Base-by-base conservation (phyloP, 2,329 filamentous ascomycete genomes). In the Penicillium sp. region DNA sequence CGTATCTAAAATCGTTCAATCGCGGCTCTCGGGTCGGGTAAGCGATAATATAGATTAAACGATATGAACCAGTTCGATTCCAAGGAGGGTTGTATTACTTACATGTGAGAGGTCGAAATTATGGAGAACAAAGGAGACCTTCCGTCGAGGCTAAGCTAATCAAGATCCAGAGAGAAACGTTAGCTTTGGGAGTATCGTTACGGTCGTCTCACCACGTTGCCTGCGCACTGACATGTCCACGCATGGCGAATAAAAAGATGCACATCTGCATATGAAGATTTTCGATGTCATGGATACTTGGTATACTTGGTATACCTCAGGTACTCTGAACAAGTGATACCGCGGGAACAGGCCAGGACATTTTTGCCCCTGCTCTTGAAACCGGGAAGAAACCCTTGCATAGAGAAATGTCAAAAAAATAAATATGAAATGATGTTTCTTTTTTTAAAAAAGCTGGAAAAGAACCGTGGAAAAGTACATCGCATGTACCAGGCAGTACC, bases 141-240 rank as follows among this genome's bases (percentile, higher is more conserved):
- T 8, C 8, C 24, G 5, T 27, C 24, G 24, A 27, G 24, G 24
- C 24, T 27, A 27, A 27, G 24, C 24, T 27, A 27, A 27, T 27
- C 44, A 47, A 2, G 24, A 7, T 47, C 34, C 18, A 27, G 16
- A 47, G 44, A 34, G 36, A 16, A 9, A 8, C 16, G 18, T 47
- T 24, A 18, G 38, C 29, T 24, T 14, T 18, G 18, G 21, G 24
- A 27, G 24, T 27, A 27, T 27, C 24, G 24, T 27, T 27, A 27
- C 24, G 3, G 24, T 24, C 22, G 29, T 36, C 29, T 36, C 36
- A 42, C 47, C 16, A 49, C 21, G 38, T 24, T 53, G 32, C 57
- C 47, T 53, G 59, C 57, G 60, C 60, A 60, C 53, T 60, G 60
- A 62, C 57, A 48, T 36, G 32, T 24, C 31, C 10, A 24, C n/a